Conservation (phyloP, 1,284 basidiomycete genomes). For the Clitocybe nebularis region DNA sequence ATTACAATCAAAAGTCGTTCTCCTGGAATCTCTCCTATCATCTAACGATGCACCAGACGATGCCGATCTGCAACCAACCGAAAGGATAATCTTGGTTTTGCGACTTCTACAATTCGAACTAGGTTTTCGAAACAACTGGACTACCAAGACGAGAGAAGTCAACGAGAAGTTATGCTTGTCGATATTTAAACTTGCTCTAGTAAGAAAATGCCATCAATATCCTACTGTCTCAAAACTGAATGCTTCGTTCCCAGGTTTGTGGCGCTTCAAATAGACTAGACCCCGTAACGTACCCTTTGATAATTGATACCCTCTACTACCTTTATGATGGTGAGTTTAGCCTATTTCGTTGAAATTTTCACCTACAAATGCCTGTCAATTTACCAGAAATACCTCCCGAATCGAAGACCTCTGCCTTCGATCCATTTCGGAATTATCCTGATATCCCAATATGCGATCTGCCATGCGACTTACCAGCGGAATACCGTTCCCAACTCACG, state of each 20-base stretch:
- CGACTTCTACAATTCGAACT: conserved; percentile 71
- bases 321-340: conserved; percentile 60
- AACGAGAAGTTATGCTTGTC: conserved; percentile 40
- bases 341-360: conserved; percentile 2
- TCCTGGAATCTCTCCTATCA: conserved; percentile 35
- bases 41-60: conserved; percentile 16
- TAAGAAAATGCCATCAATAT: conserved; percentile 30
- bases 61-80: conserved; percentile 18
- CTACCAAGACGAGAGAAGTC: conserved; percentile 43
- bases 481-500: conserved; percentile 52
- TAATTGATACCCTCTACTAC: conserved; percentile 72
- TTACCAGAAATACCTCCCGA: conserved; percentile 58
- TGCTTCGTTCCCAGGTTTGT: conserved; percentile 42
- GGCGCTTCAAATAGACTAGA: conserved; percentile 48
- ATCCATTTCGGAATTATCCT: conserved; percentile 65
- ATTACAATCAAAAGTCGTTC: conserved; percentile 40
- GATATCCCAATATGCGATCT: conserved; percentile 45
- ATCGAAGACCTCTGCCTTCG: conserved; percentile 45
- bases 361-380: neutral
- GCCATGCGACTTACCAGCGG: conserved; percentile 51
- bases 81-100: conserved; percentile 47
- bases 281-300: conserved; percentile 54
- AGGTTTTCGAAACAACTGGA: conserved; percentile 61
- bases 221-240: conserved; percentile 23
- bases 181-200: conserved; percentile 53